Evolutionary conservation across 257 asterid genomes (phyloP).

Genomic region (Knoxia roxburghii): DNA sequence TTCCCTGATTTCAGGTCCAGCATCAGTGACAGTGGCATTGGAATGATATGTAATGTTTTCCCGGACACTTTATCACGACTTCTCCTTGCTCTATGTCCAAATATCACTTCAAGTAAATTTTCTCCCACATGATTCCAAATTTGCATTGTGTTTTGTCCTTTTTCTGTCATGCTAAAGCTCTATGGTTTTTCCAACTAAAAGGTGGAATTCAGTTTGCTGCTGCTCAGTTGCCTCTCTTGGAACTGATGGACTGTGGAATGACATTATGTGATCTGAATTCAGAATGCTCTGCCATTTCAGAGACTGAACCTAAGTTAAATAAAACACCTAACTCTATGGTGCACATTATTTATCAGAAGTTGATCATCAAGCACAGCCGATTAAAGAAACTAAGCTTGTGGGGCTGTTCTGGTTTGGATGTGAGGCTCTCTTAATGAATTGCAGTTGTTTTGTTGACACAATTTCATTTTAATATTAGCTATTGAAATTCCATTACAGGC

Average conservation of each 20-base stretch:
- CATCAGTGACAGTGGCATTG: conserved; percentile 91
- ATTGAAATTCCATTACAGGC: conserved; percentile 51
- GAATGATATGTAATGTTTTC: conserved; percentile 91
- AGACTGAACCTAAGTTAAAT: conserved; percentile 32
- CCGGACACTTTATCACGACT: conserved; percentile 79
- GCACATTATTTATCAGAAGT: conserved; percentile 73
- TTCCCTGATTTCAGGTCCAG: conserved; percentile 57
- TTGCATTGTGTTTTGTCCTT: not conserved
- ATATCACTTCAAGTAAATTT: conserved; percentile 83
- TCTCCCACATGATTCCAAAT: not conserved
- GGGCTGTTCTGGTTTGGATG: conserved; percentile 99
- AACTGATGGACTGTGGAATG: conserved; percentile 97
- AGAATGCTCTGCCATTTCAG: conserved; percentile 29
- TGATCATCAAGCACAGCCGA: conserved; percentile 80
- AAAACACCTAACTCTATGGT: conserved; percentile 50
- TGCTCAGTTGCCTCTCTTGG: conserved; percentile 80
- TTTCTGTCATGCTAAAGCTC: not conserved
- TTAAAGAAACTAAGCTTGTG: conserved; percentile 90
- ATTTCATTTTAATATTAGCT: conserved; percentile 16
- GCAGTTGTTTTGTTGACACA: conserved; percentile 1
- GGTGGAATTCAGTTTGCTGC: conserved; percentile 97
- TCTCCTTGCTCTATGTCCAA: conserved; percentile 91
- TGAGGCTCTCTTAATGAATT: conserved; percentile 35
- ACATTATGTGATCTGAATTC: conserved; percentile 61
- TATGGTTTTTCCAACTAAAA: conserved; percentile 18